These are phyloP conservation scores for Arachnopeziza araneosa DNA, from an alignment of 2,329 filamentous ascomycete genomes.

Conservation along the genomic window DNA sequence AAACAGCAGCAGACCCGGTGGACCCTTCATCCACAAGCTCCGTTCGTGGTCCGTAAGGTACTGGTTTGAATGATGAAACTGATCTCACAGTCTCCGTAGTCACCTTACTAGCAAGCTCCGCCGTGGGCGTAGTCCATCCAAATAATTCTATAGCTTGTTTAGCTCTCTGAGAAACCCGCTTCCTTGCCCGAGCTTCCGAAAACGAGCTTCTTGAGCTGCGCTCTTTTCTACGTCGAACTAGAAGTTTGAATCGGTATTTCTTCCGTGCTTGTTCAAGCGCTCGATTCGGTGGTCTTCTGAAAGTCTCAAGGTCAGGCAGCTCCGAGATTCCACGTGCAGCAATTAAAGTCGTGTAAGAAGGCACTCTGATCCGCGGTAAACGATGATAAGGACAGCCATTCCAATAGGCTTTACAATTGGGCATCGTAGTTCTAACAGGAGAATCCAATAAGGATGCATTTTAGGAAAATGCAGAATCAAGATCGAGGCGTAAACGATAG, in stretches of 20 bases:
- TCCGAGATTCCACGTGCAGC: slow-evolving; percentile 10
- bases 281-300: slow-evolving; percentile 4
- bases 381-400: slow-evolving; percentile 26
- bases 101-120: slow-evolving; percentile 9
- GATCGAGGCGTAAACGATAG: not conserved
- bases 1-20: slow-evolving; percentile 3
- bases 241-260: slow-evolving; percentile 13
- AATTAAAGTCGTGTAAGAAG: slow-evolving; percentile 9
- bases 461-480: slow-evolving; percentile 17
- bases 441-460: slow-evolving; percentile 21
- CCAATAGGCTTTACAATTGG: slow-evolving; percentile 23
- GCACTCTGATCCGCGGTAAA: slow-evolving; percentile 22
- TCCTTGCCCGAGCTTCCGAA: slow-evolving; percentile 11
- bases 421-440: slow-evolving; percentile 20
- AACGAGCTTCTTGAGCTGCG: slow-evolving; percentile 12
- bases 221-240: slow-evolving; percentile 8
- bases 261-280: slow-evolving; percentile 15
- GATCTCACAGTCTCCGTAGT: slow-evolving; percentile 4
- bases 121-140: slow-evolving; percentile 15
- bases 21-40: not conserved
- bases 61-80: not conserved
- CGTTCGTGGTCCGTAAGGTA: not conserved
- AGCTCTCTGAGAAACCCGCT: slow-evolving; percentile 13
- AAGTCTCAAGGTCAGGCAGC: slow-evolving; percentile 9
- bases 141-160: slow-evolving; percentile 21